Base-by-base conservation (phyloP, 345 rosid genomes). In the Hibiscus trionum region DNA sequence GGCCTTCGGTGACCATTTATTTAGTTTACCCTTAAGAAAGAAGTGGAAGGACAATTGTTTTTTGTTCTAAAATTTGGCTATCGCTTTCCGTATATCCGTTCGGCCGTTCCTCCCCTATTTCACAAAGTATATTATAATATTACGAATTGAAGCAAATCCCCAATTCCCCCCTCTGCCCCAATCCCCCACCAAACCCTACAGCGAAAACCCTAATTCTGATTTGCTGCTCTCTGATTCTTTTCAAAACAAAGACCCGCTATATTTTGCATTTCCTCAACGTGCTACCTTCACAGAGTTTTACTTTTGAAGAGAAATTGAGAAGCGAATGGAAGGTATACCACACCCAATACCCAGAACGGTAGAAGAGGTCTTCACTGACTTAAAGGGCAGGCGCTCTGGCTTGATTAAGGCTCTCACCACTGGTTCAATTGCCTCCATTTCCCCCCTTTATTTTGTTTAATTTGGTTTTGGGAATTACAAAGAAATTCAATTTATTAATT, bases 361-460 rank as follows among this genome's bases (percentile, higher is more conserved):
- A 1, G 98, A 91, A 64, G 98, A 93, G 77, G 97, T 93, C 69
- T 93, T 89, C 82, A 79, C 80, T 79, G 98, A 93, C 82, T 93
- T 89, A 80, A 93, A 84, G 78, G 98, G 96, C 70, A 82, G 97
- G 66, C 96, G 97, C 53, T 81, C 93, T 80, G 97, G 96, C 74
- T 88, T 91, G 71, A 89, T 93, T 80, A 93, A 88, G 75, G 97
- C 98, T 78, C 92, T 93, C 76, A 86, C 97, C 26, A 61, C 79
- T 35, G 96, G 97, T 93, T 70, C 68, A 17, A 49, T 11, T 29
- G 71, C 75, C 26, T 0, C 3, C 42, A 35, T 42, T 50, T 63
- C 2, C 49, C 37, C n/a, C 5, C 56, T 24, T 35, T 2, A 6
- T 17, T 12, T 5, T 70, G 55, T 39, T 21, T 11, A 9, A 19